Evolutionary conservation across 1,284 basidiomycete genomes (phyloP), one percentile per base, ranked within the genome.

Genomic region (Cryptococcus amylolentus): DNA sequence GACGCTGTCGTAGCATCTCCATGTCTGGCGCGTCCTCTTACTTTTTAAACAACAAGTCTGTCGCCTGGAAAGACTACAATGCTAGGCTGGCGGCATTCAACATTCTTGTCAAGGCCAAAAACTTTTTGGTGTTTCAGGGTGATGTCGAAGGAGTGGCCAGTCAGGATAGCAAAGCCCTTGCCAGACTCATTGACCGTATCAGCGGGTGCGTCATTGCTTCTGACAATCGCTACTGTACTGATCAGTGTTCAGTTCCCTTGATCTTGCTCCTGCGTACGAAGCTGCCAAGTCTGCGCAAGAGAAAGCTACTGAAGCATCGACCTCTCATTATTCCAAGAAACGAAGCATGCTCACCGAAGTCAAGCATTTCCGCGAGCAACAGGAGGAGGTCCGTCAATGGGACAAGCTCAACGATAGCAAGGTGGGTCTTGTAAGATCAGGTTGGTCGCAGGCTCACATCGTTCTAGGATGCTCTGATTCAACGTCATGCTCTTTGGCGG

Each of bases 71-170:
- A 28, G 84, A 84, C 0, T 97, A 97, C 79, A 94, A 94, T 62
- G 80, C 85, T 12, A 87, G 89, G 16, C 86, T 97, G 35, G 83
- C 88, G 55, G 81, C 83, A 26, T 91, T 95, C 77, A 97, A 98
- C 72, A 91, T 99, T 69, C 88, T 98, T 55, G 94, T 98, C 72
- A 97, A 97, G 78, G 96, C 96, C 20, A 97, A 97, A 80, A 98
- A 98, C 80, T 98, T 98, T 72, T 86, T 98, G 54, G 96, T 98
- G n/a, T 99, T 99, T 79, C 93, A 97, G 65, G 96, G 96, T 54
- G 96, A 98, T 73, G 96, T 99, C 40, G 96, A 98, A 78, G 91
- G 92, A 2, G 91, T 99, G 47, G 96, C 96, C 0, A 91, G 91
- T 8, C 96, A 99, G 70, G 93, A 91, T 1, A 85, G 94, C 9